A percentile compares a stretch with the other conserved stretches of the same genome.
These are phyloP conservation scores for Fusarium robinianum DNA, from an alignment of 2,329 filamentous ascomycete genomes.

Conservation along the genomic window DNA sequence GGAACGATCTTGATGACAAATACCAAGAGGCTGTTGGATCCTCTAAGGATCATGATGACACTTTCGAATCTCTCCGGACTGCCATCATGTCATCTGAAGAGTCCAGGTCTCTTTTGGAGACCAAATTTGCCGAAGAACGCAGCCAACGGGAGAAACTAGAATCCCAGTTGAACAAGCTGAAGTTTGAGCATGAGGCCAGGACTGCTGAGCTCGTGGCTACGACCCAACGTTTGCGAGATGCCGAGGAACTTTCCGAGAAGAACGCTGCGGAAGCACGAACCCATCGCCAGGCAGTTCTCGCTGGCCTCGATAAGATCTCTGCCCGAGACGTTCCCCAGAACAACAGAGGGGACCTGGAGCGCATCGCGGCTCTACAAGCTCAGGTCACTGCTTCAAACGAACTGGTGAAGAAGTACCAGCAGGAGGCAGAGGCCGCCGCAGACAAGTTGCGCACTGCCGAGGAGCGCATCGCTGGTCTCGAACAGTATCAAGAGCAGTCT, in stretches of 20 bases:
- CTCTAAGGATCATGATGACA: constrained; percentile 69
- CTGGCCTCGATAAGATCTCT: constrained; percentile 77
- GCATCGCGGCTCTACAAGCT: constrained; percentile 73
- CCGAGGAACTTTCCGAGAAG: constrained; percentile 85
- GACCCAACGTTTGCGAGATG: constrained; percentile 76
- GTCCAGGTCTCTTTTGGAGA: constrained; percentile 76
- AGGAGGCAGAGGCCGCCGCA: constrained; percentile 82
- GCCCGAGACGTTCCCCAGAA: constrained; percentile 55
- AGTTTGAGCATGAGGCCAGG: constrained; percentile 80
- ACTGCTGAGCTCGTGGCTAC: constrained; percentile 76
- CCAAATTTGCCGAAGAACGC: constrained; percentile 82
- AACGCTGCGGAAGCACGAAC: constrained; percentile 85
- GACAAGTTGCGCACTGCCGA: constrained; percentile 92
- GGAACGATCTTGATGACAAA: constrained; percentile 72
- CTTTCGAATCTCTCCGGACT: constrained; percentile 74
- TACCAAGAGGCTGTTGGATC: constrained; percentile 69
- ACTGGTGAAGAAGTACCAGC: constrained; percentile 85
- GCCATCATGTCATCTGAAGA: constrained; percentile 80
- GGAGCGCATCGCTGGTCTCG: constrained; percentile 93
- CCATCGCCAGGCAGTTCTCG: constrained; percentile 80
- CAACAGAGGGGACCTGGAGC: constrained; percentile 62
- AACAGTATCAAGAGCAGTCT: constrained; percentile 96
- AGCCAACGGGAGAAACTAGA: constrained; percentile 75
- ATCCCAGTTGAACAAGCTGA: constrained; percentile 74
- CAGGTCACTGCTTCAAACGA: constrained; percentile 79